Base-by-base conservation (phyloP, 768 basidiomycete species). In the Collybiopsis luxurians region DNA sequence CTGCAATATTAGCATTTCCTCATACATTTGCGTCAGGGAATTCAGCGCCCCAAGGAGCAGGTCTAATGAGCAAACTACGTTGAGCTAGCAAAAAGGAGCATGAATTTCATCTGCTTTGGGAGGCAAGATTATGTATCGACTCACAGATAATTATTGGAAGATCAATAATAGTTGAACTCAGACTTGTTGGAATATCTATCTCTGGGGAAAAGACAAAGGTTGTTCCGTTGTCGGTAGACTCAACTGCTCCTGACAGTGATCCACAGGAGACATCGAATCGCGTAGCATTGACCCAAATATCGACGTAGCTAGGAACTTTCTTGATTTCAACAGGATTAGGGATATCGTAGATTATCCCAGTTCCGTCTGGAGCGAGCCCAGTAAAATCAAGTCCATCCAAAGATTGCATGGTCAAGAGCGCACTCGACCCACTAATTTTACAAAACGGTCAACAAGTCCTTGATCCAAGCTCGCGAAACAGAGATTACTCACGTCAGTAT, bases 361-460 rank as follows among this genome's bases (percentile, higher is more conserved):
- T 11, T 19, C 53, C 53, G n/a, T 15, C 30, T 10, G 28, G n/a
- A 9, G 27, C 53, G 15, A 55, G 53, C 7, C 53, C 53, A 23
- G 53, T 23, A 45, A 55, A 55, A 34, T 45, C 19, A 21, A 55
- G 21, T 2, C 2, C 12, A 31, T 19, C 31, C 19, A 55, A 30
- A 2, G 53, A 55, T 2, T 11, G 28, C 30, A 55, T 55, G 39
- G 53, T 55, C 17, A 55, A 55, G 15, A 55, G 31, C 10, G 53
- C 40, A 21, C 42, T 31, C 10, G 53, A 45, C 4, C 53, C 53
- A 19, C 53, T 55, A 30, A 5, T 17, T n/a, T 9, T 10, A 44
- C 15, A 26, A 21, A 30, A 4, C 13, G 0, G 21, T 15, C 4
- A 3, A 21, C 27, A 11, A 15, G 19, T 12, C 1, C 15, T 7